These are phyloP conservation scores for Penicillium decumbens DNA, from an alignment of 2,329 filamentous ascomycete genomes.

Conservation along the genomic window DNA sequence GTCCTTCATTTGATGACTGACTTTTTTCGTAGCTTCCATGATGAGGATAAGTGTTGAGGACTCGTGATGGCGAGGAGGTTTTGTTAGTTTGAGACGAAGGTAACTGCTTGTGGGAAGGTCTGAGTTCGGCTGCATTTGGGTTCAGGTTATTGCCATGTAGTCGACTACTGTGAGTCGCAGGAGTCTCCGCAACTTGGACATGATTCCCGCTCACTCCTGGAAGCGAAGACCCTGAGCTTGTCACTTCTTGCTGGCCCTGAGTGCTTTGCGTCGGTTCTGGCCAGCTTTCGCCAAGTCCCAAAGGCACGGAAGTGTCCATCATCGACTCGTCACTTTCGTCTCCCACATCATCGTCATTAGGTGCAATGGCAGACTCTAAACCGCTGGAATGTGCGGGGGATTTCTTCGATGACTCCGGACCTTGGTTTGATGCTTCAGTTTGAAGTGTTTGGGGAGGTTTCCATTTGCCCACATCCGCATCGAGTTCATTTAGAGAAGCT, in stretches of 20 bases:
- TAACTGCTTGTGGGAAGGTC: slow-evolving; percentile 2
- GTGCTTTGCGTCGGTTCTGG: slow-evolving; percentile 22
- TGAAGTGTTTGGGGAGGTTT: background rate
- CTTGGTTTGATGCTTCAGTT: background rate
- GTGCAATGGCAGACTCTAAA: background rate
- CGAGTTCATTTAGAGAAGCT: background rate
- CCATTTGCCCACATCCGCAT: background rate
- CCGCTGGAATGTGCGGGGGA: background rate
- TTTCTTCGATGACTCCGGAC: background rate
- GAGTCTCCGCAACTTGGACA: slow-evolving; percentile 35
- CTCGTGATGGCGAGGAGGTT: slow-evolving; percentile 33
- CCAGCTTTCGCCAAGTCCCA: slow-evolving; percentile 23
- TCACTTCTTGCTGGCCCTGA: slow-evolving; percentile 21
- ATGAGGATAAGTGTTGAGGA: slow-evolving; percentile 32
- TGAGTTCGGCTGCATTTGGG: background rate
- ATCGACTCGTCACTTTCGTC: slow-evolving; percentile 31
- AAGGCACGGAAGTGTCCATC: slow-evolving; percentile 36
- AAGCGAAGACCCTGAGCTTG: slow-evolving; percentile 23
- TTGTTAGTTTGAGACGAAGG: slow-evolving; percentile 24
- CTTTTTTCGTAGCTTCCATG: slow-evolving; percentile 17
- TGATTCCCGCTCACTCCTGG: slow-evolving; percentile 13
- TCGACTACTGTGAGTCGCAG: slow-evolving; percentile 14
- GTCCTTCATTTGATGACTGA: slow-evolving; percentile 16
- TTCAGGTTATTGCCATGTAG: background rate
- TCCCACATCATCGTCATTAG: slow-evolving; percentile 10